Percentiles rank a stretch among this genome's conserved stretches.
These are phyloP conservation scores for Hypericum perforatum DNA, from an alignment of 345 rosid species.

Conservation along the genomic window DNA sequence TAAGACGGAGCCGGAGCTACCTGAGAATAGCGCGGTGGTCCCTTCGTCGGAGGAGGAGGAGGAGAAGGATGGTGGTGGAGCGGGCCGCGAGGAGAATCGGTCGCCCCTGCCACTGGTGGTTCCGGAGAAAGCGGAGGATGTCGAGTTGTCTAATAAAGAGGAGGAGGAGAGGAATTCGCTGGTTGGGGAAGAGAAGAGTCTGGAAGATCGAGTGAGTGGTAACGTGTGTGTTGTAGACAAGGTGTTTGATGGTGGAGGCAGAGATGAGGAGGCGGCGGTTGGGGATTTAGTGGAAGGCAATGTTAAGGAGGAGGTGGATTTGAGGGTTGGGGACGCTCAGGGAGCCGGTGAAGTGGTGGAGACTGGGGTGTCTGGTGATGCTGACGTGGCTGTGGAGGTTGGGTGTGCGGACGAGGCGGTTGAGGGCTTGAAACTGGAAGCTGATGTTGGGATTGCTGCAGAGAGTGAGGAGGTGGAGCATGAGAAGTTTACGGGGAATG, in stretches of 20 bases:
- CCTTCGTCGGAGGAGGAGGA: neutral
- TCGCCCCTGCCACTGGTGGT: neutral
- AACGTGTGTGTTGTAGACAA: neutral
- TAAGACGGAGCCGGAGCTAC: slow-evolving; percentile 4
- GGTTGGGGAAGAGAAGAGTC: slow-evolving; percentile 11
- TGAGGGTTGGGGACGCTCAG: neutral
- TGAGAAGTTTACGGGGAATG: slow-evolving; percentile 19
- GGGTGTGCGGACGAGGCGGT: neutral
- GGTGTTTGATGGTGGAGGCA: neutral
- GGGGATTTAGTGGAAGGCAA: neutral
- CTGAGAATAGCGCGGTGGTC: neutral
- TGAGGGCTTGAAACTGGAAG: slow-evolving; percentile 4
- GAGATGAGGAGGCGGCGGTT: neutral
- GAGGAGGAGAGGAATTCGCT: slow-evolving; percentile 3
- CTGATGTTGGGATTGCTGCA: slow-evolving; percentile 4
- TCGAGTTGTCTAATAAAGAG: neutral
- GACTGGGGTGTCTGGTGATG: neutral
- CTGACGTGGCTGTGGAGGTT: slow-evolving; percentile 1
- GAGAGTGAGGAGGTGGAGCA: slow-evolving; percentile 19
- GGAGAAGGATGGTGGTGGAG: neutral
- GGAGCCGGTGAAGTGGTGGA: slow-evolving; percentile 10
- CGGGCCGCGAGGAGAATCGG: neutral
- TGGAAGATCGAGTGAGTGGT: slow-evolving; percentile 6
- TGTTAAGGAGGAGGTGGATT: neutral
- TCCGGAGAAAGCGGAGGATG: neutral